Base-by-base conservation (phyloP, 768 basidiomycete genomes). In the Omphalotus guepiniiformis region DNA sequence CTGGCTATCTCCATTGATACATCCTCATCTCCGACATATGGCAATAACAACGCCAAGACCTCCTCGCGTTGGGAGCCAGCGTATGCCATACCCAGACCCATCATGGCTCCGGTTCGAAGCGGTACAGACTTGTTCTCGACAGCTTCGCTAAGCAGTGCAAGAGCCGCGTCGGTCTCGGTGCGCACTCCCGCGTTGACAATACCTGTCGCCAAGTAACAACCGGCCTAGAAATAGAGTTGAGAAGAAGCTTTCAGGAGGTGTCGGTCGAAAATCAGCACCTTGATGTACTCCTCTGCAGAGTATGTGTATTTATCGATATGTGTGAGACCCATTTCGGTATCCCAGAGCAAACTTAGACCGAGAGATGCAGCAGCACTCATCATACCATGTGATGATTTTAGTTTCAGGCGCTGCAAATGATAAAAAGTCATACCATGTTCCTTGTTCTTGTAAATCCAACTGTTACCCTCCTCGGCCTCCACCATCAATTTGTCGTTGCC, bases 381-480 rank as follows among this genome's bases (percentile, higher is more conserved):
- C 93, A 97, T 98, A 44, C 89, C 89, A 91, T 52, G 1, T 23
- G 54, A 35, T 4, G 32, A 52, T 1, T 35, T 48, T 45, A 44
- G 22, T 43, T 21, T 15, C 21, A 8, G 18, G 25, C 9, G 48
- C 0, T 27, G 6, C 9, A 21, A 35, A 13, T 8, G 30, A 42
- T n/a, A 34, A 23, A 13, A 39, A 21, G 12, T 60, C 75, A 18
- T 49, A 85, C 94, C 96, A 53, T 96, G 92, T 44, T 97, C 95
- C 70, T 98, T 98, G 74, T 98, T 98, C 78, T 98, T 98, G 76
- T 98, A 99, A 49, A 99, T 92, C 93, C 93, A 99, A 58, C 92
- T 94, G 65, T 82, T 90, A 12, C 96, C 95, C 59, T 96, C 94
- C 50, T 93, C 89, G 1, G 93, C 95, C 60, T 85, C 87, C 4